These are phyloP conservation scores for Avena sativa DNA, from an alignment of 176 grass and related monocot genomes.

Conservation along the genomic window DNA sequence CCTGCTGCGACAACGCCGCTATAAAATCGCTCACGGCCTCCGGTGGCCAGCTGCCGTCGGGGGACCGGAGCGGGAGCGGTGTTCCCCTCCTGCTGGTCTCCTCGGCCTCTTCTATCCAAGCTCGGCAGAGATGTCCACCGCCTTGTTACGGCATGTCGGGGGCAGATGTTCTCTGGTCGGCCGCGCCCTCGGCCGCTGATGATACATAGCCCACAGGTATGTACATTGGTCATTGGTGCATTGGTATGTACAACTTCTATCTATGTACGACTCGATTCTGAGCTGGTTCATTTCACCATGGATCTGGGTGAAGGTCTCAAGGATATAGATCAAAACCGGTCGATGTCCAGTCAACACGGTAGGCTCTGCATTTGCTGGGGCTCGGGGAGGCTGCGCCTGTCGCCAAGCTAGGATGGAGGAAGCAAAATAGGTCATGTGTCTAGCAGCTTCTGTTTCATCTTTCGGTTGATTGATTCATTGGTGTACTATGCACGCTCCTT, in stretches of 20 bases:
- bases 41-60: neutral
- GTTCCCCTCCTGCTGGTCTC: conserved; percentile 44
- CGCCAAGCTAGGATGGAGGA: conserved; percentile 38
- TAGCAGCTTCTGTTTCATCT: conserved; percentile 54
- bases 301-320: neutral
- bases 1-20: conserved; percentile 10
- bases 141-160: neutral
- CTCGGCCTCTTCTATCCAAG: conserved; percentile 44
- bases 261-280: neutral
- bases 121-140: neutral
- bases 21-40: conserved; percentile 45
- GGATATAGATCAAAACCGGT: neutral
- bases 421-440: conserved; percentile 56
- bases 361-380: neutral
- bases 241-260: too few relatives aligned
- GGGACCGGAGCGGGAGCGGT: conserved; percentile 36
- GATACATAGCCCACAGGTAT: neutral
- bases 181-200: neutral
- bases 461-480: neutral
- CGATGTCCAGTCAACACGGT: neutral
- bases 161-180: neutral
- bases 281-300: conserved; percentile 13
- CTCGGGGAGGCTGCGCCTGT: neutral
- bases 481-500: neutral
- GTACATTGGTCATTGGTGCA: too few relatives aligned